Conservation (phyloP, 2,329 filamentous ascomycete species). For the Keithomyces neogunnii region DNA sequence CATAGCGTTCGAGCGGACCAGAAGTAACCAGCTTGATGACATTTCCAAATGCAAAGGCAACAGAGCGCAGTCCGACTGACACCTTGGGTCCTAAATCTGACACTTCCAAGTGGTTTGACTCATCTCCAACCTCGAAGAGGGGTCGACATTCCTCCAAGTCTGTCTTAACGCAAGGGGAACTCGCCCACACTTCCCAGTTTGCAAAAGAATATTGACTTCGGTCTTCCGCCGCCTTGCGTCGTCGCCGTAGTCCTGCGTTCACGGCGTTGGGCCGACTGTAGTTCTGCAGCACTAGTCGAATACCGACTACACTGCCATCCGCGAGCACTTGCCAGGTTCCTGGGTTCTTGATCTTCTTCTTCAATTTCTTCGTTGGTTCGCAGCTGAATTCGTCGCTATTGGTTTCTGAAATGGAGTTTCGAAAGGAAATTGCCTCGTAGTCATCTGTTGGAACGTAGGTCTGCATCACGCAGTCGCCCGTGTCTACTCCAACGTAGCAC, state of each 20-base stretch:
- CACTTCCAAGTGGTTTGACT: constrained; percentile 51
- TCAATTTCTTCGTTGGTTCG: constrained; percentile 41
- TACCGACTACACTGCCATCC: constrained; percentile 53
- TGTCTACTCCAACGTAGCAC: constrained; percentile 51
- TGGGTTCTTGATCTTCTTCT: constrained; percentile 49
- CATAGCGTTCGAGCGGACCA: constrained; percentile 54
- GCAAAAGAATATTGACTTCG: neutral
- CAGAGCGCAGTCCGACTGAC: constrained; percentile 52
- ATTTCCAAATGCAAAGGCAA: constrained; percentile 66
- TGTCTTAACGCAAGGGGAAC: constrained; percentile 34
- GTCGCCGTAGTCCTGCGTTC: constrained; percentile 1
- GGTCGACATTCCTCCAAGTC: constrained; percentile 37
- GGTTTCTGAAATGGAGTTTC: constrained; percentile 25
- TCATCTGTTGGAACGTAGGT: constrained; percentile 49
- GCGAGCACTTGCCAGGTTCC: constrained; percentile 57
- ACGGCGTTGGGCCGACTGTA: neutral
- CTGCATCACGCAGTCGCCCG: constrained; percentile 55
- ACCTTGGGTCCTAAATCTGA: constrained; percentile 57
- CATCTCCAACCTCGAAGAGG: constrained; percentile 31
- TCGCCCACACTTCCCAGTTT: constrained; percentile 48
- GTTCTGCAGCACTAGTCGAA: constrained; percentile 37
- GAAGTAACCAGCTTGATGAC: constrained; percentile 62
- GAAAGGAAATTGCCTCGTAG: constrained; percentile 48
- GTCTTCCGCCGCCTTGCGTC: neutral
- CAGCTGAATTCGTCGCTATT: constrained; percentile 40